phyloP scores from a whole-genome alignment of 345 rosid genomes.

The Eucalyptus sp. region DNA sequence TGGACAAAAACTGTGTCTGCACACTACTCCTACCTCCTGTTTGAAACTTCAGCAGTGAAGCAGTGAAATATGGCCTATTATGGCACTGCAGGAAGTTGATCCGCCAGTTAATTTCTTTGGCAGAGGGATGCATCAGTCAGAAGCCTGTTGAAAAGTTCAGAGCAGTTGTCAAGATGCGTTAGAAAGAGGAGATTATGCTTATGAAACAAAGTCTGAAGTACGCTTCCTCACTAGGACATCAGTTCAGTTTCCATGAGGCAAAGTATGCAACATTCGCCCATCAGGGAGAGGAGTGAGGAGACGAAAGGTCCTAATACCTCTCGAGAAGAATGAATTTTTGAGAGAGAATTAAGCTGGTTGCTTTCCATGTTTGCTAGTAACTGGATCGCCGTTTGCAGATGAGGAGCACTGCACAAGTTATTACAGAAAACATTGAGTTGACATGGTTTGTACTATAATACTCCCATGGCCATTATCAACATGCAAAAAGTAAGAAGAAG shows the following conservation, averaged over 20 bases:
- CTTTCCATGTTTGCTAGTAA: constrained; percentile 49
- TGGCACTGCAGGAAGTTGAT: not conserved
- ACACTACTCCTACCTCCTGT: not conserved
- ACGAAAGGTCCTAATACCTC: not conserved
- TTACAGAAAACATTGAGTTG: not conserved
- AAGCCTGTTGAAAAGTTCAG: not conserved
- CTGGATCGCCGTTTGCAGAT: constrained; percentile 36
- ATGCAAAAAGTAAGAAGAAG: not conserved
- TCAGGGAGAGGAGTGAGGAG: not conserved
- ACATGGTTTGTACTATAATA: not conserved
- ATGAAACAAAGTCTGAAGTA: not conserved
- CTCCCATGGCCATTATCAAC: not conserved
- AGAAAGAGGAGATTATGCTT: not conserved
- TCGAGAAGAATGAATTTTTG: constrained; percentile 1
- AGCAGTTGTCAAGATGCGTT: not conserved
- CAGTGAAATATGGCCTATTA: not conserved
- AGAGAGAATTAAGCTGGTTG: constrained; percentile 35
- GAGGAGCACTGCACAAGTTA: constrained; percentile 39
- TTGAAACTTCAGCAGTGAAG: not conserved
- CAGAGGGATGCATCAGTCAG: not conserved
- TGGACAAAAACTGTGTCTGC: not conserved
- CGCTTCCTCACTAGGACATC: not conserved
- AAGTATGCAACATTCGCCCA: not conserved
- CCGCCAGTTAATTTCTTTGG: not conserved
- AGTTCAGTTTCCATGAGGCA: not conserved